Base-by-base conservation (phyloP, 108 stramenopile genomes). In the Fistulifera pelliculosa region DNA sequence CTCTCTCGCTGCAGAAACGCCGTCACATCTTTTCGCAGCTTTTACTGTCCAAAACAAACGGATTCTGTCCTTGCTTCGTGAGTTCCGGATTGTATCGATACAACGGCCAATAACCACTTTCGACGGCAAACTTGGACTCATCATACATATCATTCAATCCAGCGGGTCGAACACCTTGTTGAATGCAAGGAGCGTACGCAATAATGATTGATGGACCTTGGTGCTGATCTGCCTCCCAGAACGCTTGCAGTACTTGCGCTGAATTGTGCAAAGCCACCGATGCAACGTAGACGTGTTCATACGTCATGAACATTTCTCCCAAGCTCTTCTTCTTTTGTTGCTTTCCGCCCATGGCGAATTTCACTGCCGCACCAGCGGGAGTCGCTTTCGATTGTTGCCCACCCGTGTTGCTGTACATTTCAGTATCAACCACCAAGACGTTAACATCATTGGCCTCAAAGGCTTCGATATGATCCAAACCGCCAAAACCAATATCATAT, bases 221-320 rank as follows among this genome's bases (percentile, higher is more conserved):
- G 44, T 80, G 69, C 13, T 60, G 68, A 57, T 80, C 79, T 0
- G 79, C 79, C 56, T 80, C 79, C 38, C 76, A 35, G 26, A 80
- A 64, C 5, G 79, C 75, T 49, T 80, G 75, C 6, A 80, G 60
- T 12, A 80, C 64, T 49, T 80, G 79, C 14, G 79, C 41, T 54
- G 73, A 75, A 53, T 80, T 76, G 26, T 61, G 49, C 13, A 80
- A 54, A 23, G 69, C 70, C 14, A 80, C 79, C 2, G 74, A 75
- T 26, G 79, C 79, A 23, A 80, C 79, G 52, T 80, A 80, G n/a
- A 75, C 69, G 41, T 80, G 79, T 49, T 80, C 79, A 50, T 80
- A 80, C 26, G 79, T 70, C 79, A 80, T 80, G 53, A 80, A 80
- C 26, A 80, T 80, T 41, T 70, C 68, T 14, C 79, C 79, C 18